Conservation (phyloP, 1,139 yeast species). For the Groenewaldozyma auringiensis region DNA sequence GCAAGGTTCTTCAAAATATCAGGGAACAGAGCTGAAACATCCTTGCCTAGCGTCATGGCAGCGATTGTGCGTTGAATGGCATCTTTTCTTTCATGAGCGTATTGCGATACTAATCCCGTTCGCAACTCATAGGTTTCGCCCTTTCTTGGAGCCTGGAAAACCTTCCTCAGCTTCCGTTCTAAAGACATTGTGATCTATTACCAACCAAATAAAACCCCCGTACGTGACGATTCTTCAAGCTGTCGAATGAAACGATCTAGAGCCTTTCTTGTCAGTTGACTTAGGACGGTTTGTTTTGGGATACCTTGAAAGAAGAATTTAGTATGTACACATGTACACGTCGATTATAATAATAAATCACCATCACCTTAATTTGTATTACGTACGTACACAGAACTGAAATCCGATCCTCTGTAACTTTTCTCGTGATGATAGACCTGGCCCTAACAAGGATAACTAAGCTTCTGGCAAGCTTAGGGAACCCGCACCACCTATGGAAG, state of each 20-base stretch:
- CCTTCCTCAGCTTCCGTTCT: conserved; percentile 45
- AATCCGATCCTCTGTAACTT: too few relatives aligned
- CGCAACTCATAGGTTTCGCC: conserved; percentile 84
- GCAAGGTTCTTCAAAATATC: conserved; percentile 95
- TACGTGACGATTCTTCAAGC: too few relatives aligned
- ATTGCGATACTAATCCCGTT: conserved; percentile 87
- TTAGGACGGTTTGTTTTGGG: too few relatives aligned
- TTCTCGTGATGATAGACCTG: conserved; percentile 47
- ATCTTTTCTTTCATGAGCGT: conserved; percentile 87
- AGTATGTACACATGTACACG: too few relatives aligned
- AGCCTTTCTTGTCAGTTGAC: too few relatives aligned
- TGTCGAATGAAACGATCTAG: too few relatives aligned
- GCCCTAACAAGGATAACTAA: conserved; percentile 57
- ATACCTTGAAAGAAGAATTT: too few relatives aligned
- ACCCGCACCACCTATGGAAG: conserved; percentile 56
- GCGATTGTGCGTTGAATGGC: conserved; percentile 95
- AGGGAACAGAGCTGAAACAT: conserved; percentile 89
- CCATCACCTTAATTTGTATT: too few relatives aligned
- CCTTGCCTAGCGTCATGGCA: conserved; percentile 99
- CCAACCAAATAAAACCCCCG: too few relatives aligned
- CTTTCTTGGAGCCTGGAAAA: conserved; percentile 52
- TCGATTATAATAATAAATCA: too few relatives aligned
- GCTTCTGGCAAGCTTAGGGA: conserved; percentile 54
- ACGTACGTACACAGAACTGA: too few relatives aligned
- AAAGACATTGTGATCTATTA: too few relatives aligned